phyloP scores from a whole-genome alignment of 2,329 filamentous ascomycete genomes.

The Fusarium austroafricanum region DNA sequence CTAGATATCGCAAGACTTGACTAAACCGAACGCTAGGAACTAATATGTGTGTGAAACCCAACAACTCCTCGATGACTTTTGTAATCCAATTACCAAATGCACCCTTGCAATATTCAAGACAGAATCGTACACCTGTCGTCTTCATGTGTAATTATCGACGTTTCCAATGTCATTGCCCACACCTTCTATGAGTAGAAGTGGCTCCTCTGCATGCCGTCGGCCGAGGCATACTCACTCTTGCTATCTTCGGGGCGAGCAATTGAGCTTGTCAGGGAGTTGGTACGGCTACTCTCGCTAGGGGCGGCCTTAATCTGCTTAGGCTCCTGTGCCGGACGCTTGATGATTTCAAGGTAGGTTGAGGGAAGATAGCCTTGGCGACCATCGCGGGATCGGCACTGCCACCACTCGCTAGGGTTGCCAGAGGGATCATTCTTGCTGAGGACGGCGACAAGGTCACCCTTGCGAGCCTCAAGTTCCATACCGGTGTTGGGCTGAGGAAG shows the following conservation, averaged over 20 bases:
- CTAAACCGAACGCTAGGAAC: slow-evolving; percentile 44
- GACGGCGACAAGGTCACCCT: slow-evolving; percentile 95
- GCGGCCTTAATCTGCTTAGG: slow-evolving; percentile 65
- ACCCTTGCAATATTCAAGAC: slow-evolving; percentile 29
- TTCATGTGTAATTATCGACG: slow-evolving; percentile 11
- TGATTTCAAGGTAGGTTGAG: slow-evolving; percentile 86
- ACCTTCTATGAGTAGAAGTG: slow-evolving; percentile 65
- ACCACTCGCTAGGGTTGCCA: slow-evolving; percentile 95
- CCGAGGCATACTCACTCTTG: slow-evolving; percentile 65
- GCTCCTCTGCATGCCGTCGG: slow-evolving; percentile 68
- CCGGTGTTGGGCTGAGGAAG: slow-evolving; percentile 77
- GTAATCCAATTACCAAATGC: slow-evolving; percentile 43
- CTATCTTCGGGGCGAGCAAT: slow-evolving; percentile 53
- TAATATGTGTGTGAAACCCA: slow-evolving; percentile 36
- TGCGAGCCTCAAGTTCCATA: slow-evolving; percentile 90
- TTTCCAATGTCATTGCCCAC: not conserved
- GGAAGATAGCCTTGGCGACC: slow-evolving; percentile 93
- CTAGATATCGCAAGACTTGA: slow-evolving; percentile 26
- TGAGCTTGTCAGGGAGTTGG: slow-evolving; percentile 63
- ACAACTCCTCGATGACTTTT: slow-evolving; percentile 46
- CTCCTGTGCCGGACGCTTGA: slow-evolving; percentile 63
- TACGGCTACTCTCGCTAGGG: slow-evolving; percentile 59
- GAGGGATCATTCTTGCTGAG: slow-evolving; percentile 92
- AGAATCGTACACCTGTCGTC: slow-evolving; percentile 39
- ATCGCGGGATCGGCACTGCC: slow-evolving; percentile 91